These are phyloP conservation scores for Pugionium dolabratum DNA, from an alignment of 345 rosid genomes.

Conservation along the genomic window DNA sequence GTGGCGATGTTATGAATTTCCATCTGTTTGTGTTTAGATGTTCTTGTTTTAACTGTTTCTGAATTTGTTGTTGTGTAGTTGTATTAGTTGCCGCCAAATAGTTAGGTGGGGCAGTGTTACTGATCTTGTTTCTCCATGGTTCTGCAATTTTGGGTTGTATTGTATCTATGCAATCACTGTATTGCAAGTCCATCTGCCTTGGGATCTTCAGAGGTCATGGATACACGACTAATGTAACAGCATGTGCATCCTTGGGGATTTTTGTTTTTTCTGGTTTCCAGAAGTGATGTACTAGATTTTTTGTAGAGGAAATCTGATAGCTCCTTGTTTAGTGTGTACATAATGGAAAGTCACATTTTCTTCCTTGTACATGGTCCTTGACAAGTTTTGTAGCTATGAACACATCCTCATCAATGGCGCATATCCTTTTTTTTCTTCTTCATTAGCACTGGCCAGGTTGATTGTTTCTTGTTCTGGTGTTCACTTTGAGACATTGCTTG, in stretches of 20 bases:
- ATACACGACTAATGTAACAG: conserved; percentile 31
- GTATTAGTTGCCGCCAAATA: conserved; percentile 38
- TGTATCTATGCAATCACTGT: conserved; percentile 25
- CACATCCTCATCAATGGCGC: conserved; percentile 21
- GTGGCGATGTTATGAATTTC: conserved; percentile 36
- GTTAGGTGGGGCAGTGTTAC: conserved; percentile 35
- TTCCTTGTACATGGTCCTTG: neutral
- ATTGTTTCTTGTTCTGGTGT: neutral
- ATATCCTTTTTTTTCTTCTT: neutral
- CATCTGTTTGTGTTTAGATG: conserved; percentile 39
- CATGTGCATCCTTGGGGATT: conserved; percentile 37
- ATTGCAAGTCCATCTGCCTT: conserved; percentile 33
- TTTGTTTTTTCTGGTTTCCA: conserved; percentile 34
- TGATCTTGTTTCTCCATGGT: conserved; percentile 30
- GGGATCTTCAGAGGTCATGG: conserved; percentile 32
- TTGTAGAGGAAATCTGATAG: conserved; percentile 1
- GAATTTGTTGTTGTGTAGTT: conserved; percentile 32
- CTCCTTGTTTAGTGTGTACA: conserved; percentile 24
- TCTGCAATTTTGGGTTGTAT: conserved; percentile 32
- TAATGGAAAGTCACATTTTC: conserved; percentile 26
- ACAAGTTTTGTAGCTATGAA: conserved; percentile 7
- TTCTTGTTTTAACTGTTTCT: conserved; percentile 34
- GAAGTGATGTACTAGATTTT: conserved; percentile 30
- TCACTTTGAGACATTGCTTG: neutral
- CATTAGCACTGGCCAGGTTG: conserved; percentile 33